Base-by-base conservation (phyloP, 1,284 basidiomycete genomes). In the Ceratobasidium sp. region DNA sequence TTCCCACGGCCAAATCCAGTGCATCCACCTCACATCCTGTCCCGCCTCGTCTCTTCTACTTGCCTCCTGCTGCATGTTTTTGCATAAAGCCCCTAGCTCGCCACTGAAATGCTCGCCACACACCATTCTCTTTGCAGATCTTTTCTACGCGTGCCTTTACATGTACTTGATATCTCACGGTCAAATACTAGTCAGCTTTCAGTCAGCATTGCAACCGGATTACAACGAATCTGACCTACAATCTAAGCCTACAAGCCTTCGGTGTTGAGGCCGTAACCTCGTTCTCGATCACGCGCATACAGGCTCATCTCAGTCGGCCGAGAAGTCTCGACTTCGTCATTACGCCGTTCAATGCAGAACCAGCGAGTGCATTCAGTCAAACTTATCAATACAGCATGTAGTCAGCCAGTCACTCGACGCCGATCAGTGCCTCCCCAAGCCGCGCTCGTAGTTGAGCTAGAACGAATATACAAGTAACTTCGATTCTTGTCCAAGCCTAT, bases 261-360 rank as follows among this genome's bases (percentile, higher is more conserved):
- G 21, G 49, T 23, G 23, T 4, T 43, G 57, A 61, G 26, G 18
- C 16, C 32, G 47, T 30, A 41, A 38, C 26, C 49, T n/a, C 43
- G 23, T 66, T 66, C 54, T 69, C 66, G 66, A 57, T 57, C 66
- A 58, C 23, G 54, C 52, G 54, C 52, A 11, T 52, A 69, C 47
- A 55, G 47, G 32, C 54, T 69, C 66, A 69, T 43, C 66, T 69
- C 66, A 69, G 54, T 58, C 66, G 66, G 47, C 23, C 30, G 26
- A 30, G 35, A 57, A 28, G n/a, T n/a, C 41, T 23, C 58, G 18
- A 61, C 32, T 30, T 61, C 23, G 58, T 58, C 58, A 43, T 61
- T n/a, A n/a, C n/a, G n/a, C n/a, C n/a, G n/a, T n/a, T n/a, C n/a
- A n/a, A n/a, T n/a, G n/a, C n/a, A n/a, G n/a, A n/a, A n/a, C n/a